These are phyloP conservation scores for Millerozyma miso DNA, from an alignment of 805 yeast species.

Conservation along the genomic window DNA sequence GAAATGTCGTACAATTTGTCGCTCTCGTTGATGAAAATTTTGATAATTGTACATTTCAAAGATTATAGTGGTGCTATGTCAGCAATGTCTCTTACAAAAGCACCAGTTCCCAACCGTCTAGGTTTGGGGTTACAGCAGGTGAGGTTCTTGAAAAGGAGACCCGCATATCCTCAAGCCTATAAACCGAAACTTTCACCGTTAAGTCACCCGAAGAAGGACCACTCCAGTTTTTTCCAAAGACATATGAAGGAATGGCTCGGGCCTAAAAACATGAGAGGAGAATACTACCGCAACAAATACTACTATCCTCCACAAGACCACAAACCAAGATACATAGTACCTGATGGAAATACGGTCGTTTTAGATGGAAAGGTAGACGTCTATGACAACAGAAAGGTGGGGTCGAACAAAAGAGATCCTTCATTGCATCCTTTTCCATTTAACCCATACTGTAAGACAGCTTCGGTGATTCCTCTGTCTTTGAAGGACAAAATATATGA, in stretches of 20 bases:
- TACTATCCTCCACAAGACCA: conserved; percentile 63
- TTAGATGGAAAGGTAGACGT: conserved; percentile 9
- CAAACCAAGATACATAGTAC: conserved; percentile 66
- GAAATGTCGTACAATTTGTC: conserved; percentile 1
- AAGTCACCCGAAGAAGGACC: conserved; percentile 35
- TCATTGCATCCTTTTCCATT: conserved; percentile 77
- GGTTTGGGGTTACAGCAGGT: conserved; percentile 13
- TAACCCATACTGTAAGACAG: conserved; percentile 67
- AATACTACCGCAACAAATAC: conserved; percentile 72
- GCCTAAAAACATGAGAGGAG: conserved; percentile 78
- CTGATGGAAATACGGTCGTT: conserved; percentile 40
- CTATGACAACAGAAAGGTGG: conserved; percentile 10
- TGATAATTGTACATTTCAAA: neutral
- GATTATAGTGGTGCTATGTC: neutral
- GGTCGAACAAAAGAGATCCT: conserved; percentile 20
- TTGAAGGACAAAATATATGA: conserved; percentile 58
- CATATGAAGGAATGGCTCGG: conserved; percentile 76
- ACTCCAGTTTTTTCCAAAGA: conserved; percentile 51
- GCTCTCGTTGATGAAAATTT: neutral
- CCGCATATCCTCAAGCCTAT: conserved; percentile 33
- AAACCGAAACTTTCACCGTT: conserved; percentile 27
- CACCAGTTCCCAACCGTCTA: conserved; percentile 3
- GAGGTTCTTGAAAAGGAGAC: conserved; percentile 22
- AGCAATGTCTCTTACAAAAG: neutral
- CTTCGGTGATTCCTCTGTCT: conserved; percentile 51